Conservation (phyloP, 176 grass and related monocot species). For the Puccinellia tenuiflora region DNA sequence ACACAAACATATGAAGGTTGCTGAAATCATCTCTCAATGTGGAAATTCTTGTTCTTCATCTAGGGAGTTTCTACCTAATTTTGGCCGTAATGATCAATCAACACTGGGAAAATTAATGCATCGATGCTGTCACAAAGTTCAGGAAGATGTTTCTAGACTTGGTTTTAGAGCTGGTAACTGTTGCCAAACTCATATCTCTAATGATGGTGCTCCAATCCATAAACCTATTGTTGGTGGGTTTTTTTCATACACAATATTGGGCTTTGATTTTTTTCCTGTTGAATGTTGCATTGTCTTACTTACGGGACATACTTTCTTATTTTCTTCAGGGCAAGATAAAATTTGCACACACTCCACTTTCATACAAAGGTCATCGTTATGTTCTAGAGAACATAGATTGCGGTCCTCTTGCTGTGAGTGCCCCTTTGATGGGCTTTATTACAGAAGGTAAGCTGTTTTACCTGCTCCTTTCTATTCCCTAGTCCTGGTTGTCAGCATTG, state of each 20-base stretch:
- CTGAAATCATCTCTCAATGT: constrained; percentile 41
- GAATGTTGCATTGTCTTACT: constrained; percentile 24
- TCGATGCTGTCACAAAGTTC: constrained; percentile 43
- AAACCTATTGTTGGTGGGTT: constrained; percentile 36
- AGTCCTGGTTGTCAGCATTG: not conserved
- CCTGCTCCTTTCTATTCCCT: constrained; percentile 7
- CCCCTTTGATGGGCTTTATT: constrained; percentile 40
- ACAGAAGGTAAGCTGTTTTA: constrained; percentile 50
- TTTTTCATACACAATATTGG: constrained; percentile 14
- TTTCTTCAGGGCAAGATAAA: constrained; percentile 40
- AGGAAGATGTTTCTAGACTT: constrained; percentile 48
- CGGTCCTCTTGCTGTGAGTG: constrained; percentile 44
- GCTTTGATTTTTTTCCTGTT: constrained; percentile 4
- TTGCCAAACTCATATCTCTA: constrained; percentile 44
- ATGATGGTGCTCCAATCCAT: constrained; percentile 23
- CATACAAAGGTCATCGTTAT: constrained; percentile 26
- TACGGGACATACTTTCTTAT: not conserved
- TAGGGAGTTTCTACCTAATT: constrained; percentile 36
- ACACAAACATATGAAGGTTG: constrained; percentile 42
- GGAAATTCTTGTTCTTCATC: constrained; percentile 52
- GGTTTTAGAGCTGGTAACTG: constrained; percentile 40
- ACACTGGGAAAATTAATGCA: constrained; percentile 36
- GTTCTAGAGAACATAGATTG: constrained; percentile 37
- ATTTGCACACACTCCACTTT: constrained; percentile 37
- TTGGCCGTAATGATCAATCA: constrained; percentile 41